Conservation (phyloP, 2,329 filamentous ascomycete species). For the Orbilia brochopaga region DNA sequence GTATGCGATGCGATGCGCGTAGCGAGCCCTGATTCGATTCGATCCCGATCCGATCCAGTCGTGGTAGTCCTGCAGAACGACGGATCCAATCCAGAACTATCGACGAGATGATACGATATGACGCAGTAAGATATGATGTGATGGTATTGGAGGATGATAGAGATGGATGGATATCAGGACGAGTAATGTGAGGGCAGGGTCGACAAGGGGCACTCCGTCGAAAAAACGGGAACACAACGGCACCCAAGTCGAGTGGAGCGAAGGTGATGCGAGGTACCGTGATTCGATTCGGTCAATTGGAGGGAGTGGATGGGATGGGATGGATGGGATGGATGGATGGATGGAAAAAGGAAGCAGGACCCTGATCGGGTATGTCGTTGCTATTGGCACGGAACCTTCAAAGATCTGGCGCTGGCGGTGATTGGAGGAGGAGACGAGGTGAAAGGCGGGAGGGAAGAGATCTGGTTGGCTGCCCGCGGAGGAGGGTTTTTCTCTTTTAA, state of each 20-base stretch:
- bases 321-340: neutral
- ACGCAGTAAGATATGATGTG: too few relatives aligned
- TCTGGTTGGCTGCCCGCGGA: slow-evolving; percentile 43
- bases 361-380: slow-evolving; percentile 8
- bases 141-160: too few relatives aligned
- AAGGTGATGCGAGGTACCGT: slow-evolving; percentile 43
- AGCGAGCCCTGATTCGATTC: too few relatives aligned
- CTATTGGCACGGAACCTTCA: neutral
- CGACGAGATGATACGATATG: too few relatives aligned
- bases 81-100: too few relatives aligned
- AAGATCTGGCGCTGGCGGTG: slow-evolving; percentile 11
- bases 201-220: too few relatives aligned
- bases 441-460: slow-evolving; percentile 26
- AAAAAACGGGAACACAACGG: too few relatives aligned
- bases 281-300: neutral
- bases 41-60: too few relatives aligned
- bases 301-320: neutral
- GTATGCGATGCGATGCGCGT: too few relatives aligned
- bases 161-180: slow-evolving; percentile 14
- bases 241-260: slow-evolving; percentile 47
- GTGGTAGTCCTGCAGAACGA: neutral
- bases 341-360: neutral
- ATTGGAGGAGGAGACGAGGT: slow-evolving; percentile 51
- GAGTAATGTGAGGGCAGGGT: slow-evolving; percentile 37
- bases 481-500: slow-evolving; percentile 8